A percentile compares a stretch with the other conserved stretches of the same genome.
These are phyloP conservation scores for Diplocarpon mali DNA, from an alignment of 2,329 filamentous ascomycete genomes.

Conservation along the genomic window DNA sequence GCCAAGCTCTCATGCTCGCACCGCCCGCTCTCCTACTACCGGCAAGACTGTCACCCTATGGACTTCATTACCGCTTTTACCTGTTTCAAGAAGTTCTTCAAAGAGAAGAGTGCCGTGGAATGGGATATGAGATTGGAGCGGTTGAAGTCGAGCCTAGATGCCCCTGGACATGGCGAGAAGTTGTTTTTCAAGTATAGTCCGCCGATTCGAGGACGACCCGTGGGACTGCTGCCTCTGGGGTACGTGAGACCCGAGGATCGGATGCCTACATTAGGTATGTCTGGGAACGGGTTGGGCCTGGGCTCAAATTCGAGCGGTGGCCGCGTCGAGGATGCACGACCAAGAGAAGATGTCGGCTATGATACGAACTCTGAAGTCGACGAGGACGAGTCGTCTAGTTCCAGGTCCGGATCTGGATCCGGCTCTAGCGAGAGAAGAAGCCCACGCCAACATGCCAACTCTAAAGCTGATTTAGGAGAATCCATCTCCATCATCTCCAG, in stretches of 20 bases:
- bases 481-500: not conserved
- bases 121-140: constrained; percentile 43
- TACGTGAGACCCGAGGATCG: constrained; percentile 14
- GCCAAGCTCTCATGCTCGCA: constrained; percentile 34
- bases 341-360: constrained; percentile 7
- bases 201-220: constrained; percentile 11
- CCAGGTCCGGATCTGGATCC: not conserved
- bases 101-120: constrained; percentile 41
- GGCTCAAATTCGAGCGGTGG: too few species aligned
- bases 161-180: not conserved
- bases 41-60: constrained; percentile 32
- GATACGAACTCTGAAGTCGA: constrained; percentile 17
- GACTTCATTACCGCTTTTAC: constrained; percentile 35
- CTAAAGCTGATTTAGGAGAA: too few species aligned
- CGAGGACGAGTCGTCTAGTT: constrained; percentile 4
- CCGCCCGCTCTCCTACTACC: constrained; percentile 24
- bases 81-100: constrained; percentile 47
- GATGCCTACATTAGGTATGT: not conserved
- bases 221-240: constrained; percentile 14
- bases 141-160: not conserved
- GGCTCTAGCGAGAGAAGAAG: not conserved
- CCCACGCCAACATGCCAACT: not conserved
- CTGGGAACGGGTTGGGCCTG: too few species aligned
- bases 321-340: not conserved
- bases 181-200: constrained; percentile 7